Evolutionary conservation across 495 filamentous ascomycete genomes (phyloP), one percentile per base, ranked within the genome.

Genomic region (Xylaria scruposa): DNA sequence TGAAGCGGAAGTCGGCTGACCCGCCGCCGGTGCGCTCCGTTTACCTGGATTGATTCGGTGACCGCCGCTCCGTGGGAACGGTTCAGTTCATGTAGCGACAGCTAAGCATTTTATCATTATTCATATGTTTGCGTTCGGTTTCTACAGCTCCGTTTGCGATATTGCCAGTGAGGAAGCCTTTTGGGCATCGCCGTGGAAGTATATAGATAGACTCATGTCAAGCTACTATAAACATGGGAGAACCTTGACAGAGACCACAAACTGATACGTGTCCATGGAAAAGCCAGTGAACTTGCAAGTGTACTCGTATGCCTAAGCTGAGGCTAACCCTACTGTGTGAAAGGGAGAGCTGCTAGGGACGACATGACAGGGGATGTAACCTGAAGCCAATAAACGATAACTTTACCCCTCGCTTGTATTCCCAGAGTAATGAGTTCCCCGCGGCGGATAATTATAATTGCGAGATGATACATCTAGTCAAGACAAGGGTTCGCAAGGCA

Each of bases 341-440:
- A 26, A 29, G 12, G 5, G 53, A 56, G 3, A 56, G 53, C 12
- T 31, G 19, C 24, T 3, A 6, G 24, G 53, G 24, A 56, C 53
- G 13, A 56, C 4, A 3, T 17, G 26, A 31, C 26, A 56, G 53
- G 53, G 53, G 31, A 56, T 31, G 31, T 56, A 31, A 17, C 53
- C 53, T 31, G 53, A 56, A 29, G 53, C 53, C 51, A 56, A 56
- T 56, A 12, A 7, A 31, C 13, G 13, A 6, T 6, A 63, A 42
- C 12, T 26, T 46, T 15, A 46, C 60, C 60, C 54, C 54, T 59
- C 31, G 58, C 17, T 40, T 60, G 17, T 36, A 59, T 15, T 33
- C 58, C 58, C 58, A n/a, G 38, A 60, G 58, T n/a, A n/a, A 60
- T 60, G 19, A 21, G 7, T 60, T 60, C 58, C 31, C 31, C 58